Percentiles rank a stretch among this genome's conserved stretches.
Conservation (phyloP, 2,329 filamentous ascomycete genomes). For the Alternaria conjuncta region DNA sequence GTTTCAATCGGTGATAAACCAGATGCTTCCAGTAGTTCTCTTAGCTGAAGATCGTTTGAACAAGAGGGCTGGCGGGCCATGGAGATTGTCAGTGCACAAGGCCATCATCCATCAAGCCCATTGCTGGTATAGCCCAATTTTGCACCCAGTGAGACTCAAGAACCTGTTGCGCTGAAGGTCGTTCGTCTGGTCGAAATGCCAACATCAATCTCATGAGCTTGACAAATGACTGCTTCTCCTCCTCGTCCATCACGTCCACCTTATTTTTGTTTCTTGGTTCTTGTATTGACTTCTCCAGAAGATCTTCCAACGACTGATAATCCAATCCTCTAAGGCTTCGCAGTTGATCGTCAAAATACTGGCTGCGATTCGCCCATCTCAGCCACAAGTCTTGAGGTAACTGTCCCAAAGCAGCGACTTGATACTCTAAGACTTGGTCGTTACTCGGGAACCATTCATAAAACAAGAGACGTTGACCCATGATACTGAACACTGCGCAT, state of each 20-base stretch:
- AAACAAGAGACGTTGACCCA: not conserved
- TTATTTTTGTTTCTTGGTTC: not conserved
- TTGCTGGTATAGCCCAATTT: slow-evolving; percentile 12
- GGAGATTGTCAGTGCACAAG: not conserved
- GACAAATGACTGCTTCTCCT: not conserved
- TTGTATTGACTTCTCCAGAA: not conserved
- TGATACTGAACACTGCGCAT: not conserved
- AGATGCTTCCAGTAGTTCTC: not conserved
- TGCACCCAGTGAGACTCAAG: slow-evolving; percentile 17
- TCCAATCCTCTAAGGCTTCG: slow-evolving; percentile 6
- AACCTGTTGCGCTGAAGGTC: slow-evolving; percentile 17
- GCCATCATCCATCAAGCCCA: not conserved
- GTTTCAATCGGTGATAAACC: not conserved
- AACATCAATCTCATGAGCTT: not conserved
- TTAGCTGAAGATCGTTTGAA: too few species aligned
- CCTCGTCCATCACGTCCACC: not conserved
- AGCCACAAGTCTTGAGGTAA: slow-evolving; percentile 12
- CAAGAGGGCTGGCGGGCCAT: not conserved
- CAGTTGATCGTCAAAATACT: slow-evolving; percentile 11
- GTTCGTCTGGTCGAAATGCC: slow-evolving; percentile 11
- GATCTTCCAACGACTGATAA: slow-evolving; percentile 10
- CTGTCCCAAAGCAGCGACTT: slow-evolving; percentile 7
- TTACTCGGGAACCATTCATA: not conserved
- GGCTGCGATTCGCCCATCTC: slow-evolving; percentile 1
- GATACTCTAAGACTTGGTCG: slow-evolving; percentile 11